Percentiles rank a stretch among this genome's conserved stretches.
phyloP scores from a whole-genome alignment of 2,329 filamentous ascomycete species.

The Cordyceps javanica region DNA sequence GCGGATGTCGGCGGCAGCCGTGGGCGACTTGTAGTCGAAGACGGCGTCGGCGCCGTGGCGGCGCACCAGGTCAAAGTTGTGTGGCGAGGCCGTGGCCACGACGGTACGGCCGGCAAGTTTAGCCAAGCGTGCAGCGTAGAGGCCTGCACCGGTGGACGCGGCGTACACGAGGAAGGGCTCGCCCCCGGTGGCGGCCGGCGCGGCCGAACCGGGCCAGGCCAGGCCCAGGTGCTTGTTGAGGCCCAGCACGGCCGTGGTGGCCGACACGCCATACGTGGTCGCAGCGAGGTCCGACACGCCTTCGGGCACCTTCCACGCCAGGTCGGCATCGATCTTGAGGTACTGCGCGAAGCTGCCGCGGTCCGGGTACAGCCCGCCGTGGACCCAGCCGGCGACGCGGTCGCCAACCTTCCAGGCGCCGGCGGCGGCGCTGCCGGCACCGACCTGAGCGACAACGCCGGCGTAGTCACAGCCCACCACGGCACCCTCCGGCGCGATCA shows the following conservation, averaged over 20 bases:
- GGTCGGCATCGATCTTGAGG: conserved; percentile 18
- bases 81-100: conserved; percentile 34
- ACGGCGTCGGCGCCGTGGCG: conserved; percentile 35
- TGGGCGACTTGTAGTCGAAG: conserved; percentile 33
- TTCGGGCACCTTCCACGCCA: conserved; percentile 21
- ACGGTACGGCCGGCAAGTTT: conserved; percentile 38
- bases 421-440: conserved; percentile 16
- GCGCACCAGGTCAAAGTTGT: conserved; percentile 36
- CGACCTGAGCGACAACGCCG: conserved; percentile 26
- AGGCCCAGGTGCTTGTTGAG: conserved; percentile 21
- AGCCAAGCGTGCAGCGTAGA: conserved; percentile 40
- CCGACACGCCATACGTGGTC: conserved; percentile 25
- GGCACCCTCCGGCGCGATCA: conserved; percentile 21
- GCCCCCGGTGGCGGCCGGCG: conserved; percentile 10
- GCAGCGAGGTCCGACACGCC: conserved; percentile 18
- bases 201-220: conserved; percentile 13
- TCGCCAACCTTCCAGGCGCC: conserved; percentile 18
- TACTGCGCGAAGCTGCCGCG: conserved; percentile 25
- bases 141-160: conserved; percentile 40
- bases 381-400: conserved; percentile 20
- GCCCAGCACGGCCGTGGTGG: conserved; percentile 20
- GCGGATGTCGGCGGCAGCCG: conserved; percentile 16
- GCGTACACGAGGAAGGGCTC: conserved; percentile 39
- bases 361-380: conserved; percentile 20
- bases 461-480: conserved; percentile 27